Evolutionary conservation across 306 rosid species (phyloP), one percentile per base, ranked within the genome.

Genomic region (Quercus dentata): DNA sequence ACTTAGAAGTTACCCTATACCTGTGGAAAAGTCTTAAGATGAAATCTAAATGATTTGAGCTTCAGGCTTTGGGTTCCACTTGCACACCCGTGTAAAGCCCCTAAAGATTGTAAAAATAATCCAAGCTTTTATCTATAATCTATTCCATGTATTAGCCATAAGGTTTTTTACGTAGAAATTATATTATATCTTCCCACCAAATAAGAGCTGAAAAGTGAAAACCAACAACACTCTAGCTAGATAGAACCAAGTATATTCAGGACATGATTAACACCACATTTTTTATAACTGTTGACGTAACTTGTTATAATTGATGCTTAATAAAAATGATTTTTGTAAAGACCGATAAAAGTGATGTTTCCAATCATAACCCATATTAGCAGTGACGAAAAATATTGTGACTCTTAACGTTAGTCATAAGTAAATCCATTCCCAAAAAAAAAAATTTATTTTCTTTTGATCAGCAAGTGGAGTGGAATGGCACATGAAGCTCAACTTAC

Each of bases 1-100:
- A 84, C 98, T 86, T 93, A 79, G 91, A 86, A 91, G 97, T 86
- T 88, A 95, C 97, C 91, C 91, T 89, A 87, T 83, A 74, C 86
- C 82, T 68, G 71, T 27, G 38, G 51, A 62, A 75, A 31, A 21
- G 23, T 59, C 62, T 12, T 79, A 67, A 62, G 76, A 80, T 30
- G 74, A 77, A 87, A 80, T 65, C 69, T 62, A 61, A 79, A 85
- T 85, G 83, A 85, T 75, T 81, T 71, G 28, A 69, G 59, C 75
- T 79, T 77, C 55, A 57, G 72, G 74, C 71, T 67, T 81, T 51
- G 57, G 62, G 23, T 72, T 83, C 75, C 84, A 78, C 77, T 78
- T 80, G 25, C 78, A 78, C 83, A 62, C 73, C 65, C 85, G 74
- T 88, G 82, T 33, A 78, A 61, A 74, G 30, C 55, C 62, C 67